Evolutionary conservation across 805 yeast species (phyloP), one percentile per base, ranked within the genome.

Genomic region (Cyberlindnera veronae): DNA sequence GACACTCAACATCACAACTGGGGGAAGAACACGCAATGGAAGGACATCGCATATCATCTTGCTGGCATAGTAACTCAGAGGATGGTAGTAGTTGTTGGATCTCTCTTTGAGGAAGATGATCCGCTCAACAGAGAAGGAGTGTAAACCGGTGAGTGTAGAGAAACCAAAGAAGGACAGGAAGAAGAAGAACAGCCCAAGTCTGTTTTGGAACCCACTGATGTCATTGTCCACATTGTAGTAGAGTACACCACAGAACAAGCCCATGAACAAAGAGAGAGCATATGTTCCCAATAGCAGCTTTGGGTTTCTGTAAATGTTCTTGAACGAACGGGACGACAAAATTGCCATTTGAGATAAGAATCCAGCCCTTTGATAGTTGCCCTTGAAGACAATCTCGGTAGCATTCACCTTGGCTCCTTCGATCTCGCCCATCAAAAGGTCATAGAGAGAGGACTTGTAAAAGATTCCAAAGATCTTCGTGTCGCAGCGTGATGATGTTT

Each of bases 1-100:
- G 31, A 93, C 84, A 31, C 89, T 71, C 13, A 86, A 71, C 44
- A 93, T 68, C 22, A 93, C 67, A 4, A 90, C 65, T 2, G 99
- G 99, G 8, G 99, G 99, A n/a, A 93, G 71, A 1, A 93, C 77
- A 50, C 99, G 70, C 49, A 93, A 70, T 3, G 99, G 98, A n/a
- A 93, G 62, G 27, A 93, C 82, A 59, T 93, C 99, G 67, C 96
- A 86, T 3, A 89, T 44, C 27, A 93, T 81, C 58, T 93, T 93
- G 51, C 95, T 83, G 32, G 79, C 53, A 57, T 86, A 93, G 61
- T 90, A 93, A 44, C 95, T 81, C 39, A 82, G 59, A 13, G 99
- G 95, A 44, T 80, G 80, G 63, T 93, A 93, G 61, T 93, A 93
- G 51, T 91, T 91, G 59, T 93, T 93, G 6, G 98, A 89, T 41